These are phyloP conservation scores for Lizonia empirigonia DNA, from an alignment of 2,329 filamentous ascomycete species.

Conservation along the genomic window DNA sequence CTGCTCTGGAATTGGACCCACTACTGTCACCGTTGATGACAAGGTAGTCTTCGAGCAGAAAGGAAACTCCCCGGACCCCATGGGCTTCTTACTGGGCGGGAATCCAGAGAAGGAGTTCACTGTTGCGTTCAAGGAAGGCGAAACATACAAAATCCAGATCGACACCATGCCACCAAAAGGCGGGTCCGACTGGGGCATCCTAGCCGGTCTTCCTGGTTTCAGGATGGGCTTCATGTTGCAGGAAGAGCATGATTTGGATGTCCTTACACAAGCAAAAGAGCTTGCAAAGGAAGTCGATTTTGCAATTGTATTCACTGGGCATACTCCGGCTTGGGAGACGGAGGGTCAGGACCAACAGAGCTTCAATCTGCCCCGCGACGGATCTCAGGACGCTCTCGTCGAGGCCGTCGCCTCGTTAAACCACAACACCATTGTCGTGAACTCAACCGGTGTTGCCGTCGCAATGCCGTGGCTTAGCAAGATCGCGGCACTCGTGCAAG, in stretches of 20 bases:
- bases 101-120: constrained; percentile 67
- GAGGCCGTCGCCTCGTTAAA: constrained; percentile 69
- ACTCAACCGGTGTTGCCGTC: constrained; percentile 78
- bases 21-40: constrained; percentile 35
- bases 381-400: constrained; percentile 68
- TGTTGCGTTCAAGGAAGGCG: constrained; percentile 63
- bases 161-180: constrained; percentile 63
- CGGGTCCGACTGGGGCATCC: constrained; percentile 53
- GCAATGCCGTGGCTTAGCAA: constrained; percentile 69
- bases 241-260: constrained; percentile 37
- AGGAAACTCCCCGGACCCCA: constrained; percentile 62
- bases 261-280: constrained; percentile 32
- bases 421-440: constrained; percentile 71
- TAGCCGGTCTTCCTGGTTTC: constrained; percentile 41
- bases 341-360: constrained; percentile 68
- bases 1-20: constrained; percentile 44
- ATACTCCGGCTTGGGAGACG: constrained; percentile 45
- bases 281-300: constrained; percentile 37
- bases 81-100: constrained; percentile 68
- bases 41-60: constrained; percentile 40
- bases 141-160: constrained; percentile 64
- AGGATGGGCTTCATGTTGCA: constrained; percentile 43
- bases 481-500: constrained; percentile 47
- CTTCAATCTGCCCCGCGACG: constrained; percentile 59
- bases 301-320: constrained; percentile 44